Percentiles rank a stretch among this genome's conserved stretches.
Evolutionary conservation across 768 basidiomycete genomes (phyloP).

Genomic region (Clitopilus passeckerianus): DNA sequence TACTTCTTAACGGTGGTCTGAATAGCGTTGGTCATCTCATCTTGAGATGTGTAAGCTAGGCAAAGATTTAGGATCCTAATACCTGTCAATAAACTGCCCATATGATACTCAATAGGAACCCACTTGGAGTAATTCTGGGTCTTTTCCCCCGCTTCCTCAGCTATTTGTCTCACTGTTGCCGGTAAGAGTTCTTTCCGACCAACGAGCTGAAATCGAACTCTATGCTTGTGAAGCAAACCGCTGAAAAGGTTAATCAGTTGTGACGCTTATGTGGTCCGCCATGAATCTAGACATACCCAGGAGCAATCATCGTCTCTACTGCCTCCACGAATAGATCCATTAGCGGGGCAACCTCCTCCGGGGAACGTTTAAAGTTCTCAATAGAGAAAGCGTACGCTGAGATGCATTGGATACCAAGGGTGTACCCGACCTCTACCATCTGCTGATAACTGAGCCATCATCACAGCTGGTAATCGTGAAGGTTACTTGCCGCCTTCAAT

Average conservation of each 20-base stretch:
- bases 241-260: not conserved
- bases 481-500: slow-evolving; percentile 58
- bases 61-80: slow-evolving; percentile 63
- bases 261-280: not conserved
- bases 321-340: slow-evolving; percentile 71
- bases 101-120: slow-evolving; percentile 8
- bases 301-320: no score
- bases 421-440: slow-evolving; percentile 80
- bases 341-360: slow-evolving; percentile 77
- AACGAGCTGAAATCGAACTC: slow-evolving; percentile 79
- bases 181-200: slow-evolving; percentile 73
- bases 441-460: slow-evolving; percentile 22
- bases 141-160: slow-evolving; percentile 63
- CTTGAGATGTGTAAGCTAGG: slow-evolving; percentile 84
- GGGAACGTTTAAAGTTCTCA: slow-evolving; percentile 86
- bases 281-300: no score
- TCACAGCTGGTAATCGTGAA: not conserved
- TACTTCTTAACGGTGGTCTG: slow-evolving; percentile 31
- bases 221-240: slow-evolving; percentile 31
- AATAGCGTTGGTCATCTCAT: slow-evolving; percentile 83
- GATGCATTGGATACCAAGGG: slow-evolving; percentile 70
- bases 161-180: slow-evolving; percentile 55
- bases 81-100: not conserved
- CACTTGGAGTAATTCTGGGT: slow-evolving; percentile 71
- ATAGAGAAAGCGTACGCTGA: slow-evolving; percentile 93